Base-by-base conservation (phyloP, 805 yeast species). In the Candida nemodendra region DNA sequence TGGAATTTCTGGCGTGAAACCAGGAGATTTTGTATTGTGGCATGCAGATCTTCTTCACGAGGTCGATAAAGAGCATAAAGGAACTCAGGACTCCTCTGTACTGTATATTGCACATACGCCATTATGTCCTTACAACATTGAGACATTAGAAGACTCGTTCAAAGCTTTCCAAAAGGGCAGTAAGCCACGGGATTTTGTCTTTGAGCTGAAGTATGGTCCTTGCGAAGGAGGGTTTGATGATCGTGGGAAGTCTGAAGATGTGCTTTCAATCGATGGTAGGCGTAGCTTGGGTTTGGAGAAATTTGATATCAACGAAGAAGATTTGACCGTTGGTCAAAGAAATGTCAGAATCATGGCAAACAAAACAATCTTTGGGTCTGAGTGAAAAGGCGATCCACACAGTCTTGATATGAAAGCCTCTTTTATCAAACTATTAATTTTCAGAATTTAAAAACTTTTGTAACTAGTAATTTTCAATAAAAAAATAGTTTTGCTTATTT, bases 1-100 rank as follows among this genome's bases (percentile, higher is more conserved):
- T 8, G 47, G 59, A 1, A 50, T 67, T 32, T 71, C 72, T 6
- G 45, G 53, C 13, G 67, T 66, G 14, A 38, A 57, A 3, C 59
- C 69, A 9, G 74, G 74, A 5, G 72, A 68, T 44, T 63, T 53
- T 42, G 69, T 69, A 1, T 62, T 64, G 31, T 69, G 74, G 74
- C 75, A 70, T 38, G 57, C 65, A 36, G 74, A 69, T 42, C 35
- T 59, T 18, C 57, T 62, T 12, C 75, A 70, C 42, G 64, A 65
- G 22, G 72, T 69, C 17, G 73, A 69, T 36, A 48, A 54, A 19
- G 56, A 47, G 3, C 72, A 65, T 39, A 37, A 34, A 9, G 73
- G 73, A 8, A 27, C 27, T 3, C 26, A 38, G 5, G 65, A 65
- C 39, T 66, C 74, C 2, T 53, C 65, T 13, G 74, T 68, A 5